A percentile compares a stretch with the other conserved stretches of the same genome.
phyloP scores from a whole-genome alignment of 2,329 filamentous ascomycete genomes.

The Fusarium sp. region DNA sequence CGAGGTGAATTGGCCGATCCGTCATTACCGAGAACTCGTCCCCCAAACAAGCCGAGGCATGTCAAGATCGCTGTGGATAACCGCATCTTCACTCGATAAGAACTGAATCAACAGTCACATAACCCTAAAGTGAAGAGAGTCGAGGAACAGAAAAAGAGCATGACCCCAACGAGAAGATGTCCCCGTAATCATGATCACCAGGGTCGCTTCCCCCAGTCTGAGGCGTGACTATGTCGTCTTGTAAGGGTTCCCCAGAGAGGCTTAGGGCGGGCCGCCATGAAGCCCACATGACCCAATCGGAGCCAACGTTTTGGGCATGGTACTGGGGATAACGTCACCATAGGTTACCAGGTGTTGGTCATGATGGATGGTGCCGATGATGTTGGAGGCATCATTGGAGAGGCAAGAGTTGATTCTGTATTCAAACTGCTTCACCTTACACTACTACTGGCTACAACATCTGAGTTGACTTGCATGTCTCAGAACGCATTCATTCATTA shows the following conservation, averaged over 20 bases:
- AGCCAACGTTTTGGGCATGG: constrained; percentile 9
- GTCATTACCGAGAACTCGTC: constrained; percentile 11
- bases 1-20: constrained; percentile 8
- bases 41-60: constrained; percentile 20
- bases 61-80: constrained; percentile 9
- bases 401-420: not conserved
- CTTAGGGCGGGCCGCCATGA: constrained; percentile 17
- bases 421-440: not conserved
- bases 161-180: not conserved
- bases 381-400: not conserved
- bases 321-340: constrained; percentile 31
- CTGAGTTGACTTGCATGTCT: not conserved
- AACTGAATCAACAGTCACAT: not conserved
- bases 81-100: constrained; percentile 12
- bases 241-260: constrained; percentile 13
- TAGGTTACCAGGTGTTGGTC: not conserved
- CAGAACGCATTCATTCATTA: not conserved
- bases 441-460: not conserved
- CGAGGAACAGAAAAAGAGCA: not conserved
- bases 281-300: constrained; percentile 33
- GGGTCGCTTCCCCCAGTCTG: constrained; percentile 1
- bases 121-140: not conserved
- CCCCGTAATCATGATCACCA: constrained; percentile 16
- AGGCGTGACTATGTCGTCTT: constrained; percentile 23
- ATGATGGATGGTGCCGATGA: not conserved